Base-by-base conservation (phyloP, 768 basidiomycete genomes). In the Calocera viscosa region DNA sequence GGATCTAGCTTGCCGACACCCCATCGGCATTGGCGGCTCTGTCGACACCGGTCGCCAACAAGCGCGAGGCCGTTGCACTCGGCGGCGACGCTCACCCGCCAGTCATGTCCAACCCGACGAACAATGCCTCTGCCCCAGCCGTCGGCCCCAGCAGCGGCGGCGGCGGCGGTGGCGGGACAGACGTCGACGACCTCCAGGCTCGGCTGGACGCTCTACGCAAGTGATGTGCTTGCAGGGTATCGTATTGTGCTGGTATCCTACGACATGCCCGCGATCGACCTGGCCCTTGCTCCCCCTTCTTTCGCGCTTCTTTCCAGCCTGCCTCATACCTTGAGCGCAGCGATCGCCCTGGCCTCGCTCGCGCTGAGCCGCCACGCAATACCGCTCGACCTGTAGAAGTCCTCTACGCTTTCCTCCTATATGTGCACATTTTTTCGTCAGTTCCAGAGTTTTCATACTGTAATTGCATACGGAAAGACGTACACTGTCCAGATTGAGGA, bases 111-210 rank as follows among this genome's bases (percentile, higher is more conserved):
- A 64, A 22, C 68, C 0, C 66, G 64, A n/a, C 35, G 33, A 22
- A 38, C 47, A 12, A 60, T 26, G 63, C 68, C 12, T 38, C 65
- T 22, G 33, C 68, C 24, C 66, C 63, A 19, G 19, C 63, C 3
- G 38, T 35, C 53, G 64, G 53, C 75, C 72, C 60, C 72, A 71
- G 19, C 71, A 70, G 65, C 28, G 79, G 78, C 22, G 78, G 77
- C 22, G 79, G 78, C 16, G 72, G 77, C 1, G 80, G 75, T 35
- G 79, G 77, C 38, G 73, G 79, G 69, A 81, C 86, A 0, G 95
- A 94, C 70, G 90, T 97, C 76, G 94, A 96, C 75, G 91, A 90
- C 40, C 81, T 99, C 65, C 96, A 98, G 77, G 92, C 94, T 19
- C 81, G 96, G 69, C 76, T 99, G 70, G 94, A 98, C 77, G 91